Percentiles rank a stretch among this genome's conserved stretches.
Evolutionary conservation across 371 early-diverging fungal genomes (phyloP).

Genomic region (Mucor saturninus): DNA sequence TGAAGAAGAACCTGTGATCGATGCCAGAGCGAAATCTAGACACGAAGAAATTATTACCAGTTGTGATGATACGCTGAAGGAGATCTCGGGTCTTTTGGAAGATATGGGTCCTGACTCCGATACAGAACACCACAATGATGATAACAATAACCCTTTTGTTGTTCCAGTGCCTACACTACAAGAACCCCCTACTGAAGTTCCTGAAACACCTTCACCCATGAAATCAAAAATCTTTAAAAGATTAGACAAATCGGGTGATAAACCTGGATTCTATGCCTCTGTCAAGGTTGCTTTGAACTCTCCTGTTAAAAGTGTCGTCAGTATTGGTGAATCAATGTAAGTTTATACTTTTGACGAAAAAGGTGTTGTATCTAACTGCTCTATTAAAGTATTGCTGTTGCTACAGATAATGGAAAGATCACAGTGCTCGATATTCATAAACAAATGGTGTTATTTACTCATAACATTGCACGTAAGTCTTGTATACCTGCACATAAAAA

Average conservation of each 20-base stretch:
- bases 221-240: slow-evolving; percentile 9
- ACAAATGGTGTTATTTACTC: slow-evolving; percentile 18
- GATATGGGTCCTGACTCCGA: slow-evolving; percentile 31
- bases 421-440: slow-evolving; percentile 25
- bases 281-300: slow-evolving; percentile 6
- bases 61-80: slow-evolving; percentile 46
- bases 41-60: slow-evolving; percentile 32
- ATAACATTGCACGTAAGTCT: slow-evolving; percentile 29
- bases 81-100: slow-evolving; percentile 40
- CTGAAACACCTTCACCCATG: slow-evolving; percentile 1
- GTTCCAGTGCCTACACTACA: slow-evolving; percentile 15
- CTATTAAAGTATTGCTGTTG: slow-evolving; percentile 26
- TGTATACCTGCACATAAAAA: not conserved
- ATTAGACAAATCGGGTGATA: slow-evolving; percentile 6
- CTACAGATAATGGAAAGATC: slow-evolving; percentile 26
- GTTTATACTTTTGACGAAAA: not conserved
- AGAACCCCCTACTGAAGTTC: not conserved
- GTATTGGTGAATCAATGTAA: slow-evolving; percentile 33
- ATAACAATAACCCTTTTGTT: slow-evolving; percentile 17
- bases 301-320: slow-evolving; percentile 21
- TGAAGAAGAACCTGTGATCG: not conserved
- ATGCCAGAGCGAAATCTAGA: slow-evolving; percentile 5
- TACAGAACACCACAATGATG: slow-evolving; percentile 5
- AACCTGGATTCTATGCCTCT: slow-evolving; percentile 19
- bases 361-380: not conserved